Conservation (phyloP, 2,329 filamentous ascomycete species). For the Aspergillus awamori region DNA sequence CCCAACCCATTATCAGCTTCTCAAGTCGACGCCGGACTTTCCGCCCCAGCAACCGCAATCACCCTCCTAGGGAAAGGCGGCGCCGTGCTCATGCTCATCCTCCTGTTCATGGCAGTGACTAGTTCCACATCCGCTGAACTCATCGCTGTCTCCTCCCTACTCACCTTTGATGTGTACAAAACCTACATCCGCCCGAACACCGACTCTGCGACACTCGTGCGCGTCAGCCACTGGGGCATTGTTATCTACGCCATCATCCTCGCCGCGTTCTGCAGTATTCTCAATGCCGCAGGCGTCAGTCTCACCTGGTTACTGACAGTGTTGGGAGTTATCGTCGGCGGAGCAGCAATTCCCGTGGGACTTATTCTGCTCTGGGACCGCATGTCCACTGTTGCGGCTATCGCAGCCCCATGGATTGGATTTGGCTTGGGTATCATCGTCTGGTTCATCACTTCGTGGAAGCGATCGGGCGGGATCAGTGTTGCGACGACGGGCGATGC, state of each 20-base stretch:
- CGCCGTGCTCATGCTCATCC: conserved; percentile 36
- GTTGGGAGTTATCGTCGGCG: conserved; percentile 46
- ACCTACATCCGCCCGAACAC: conserved; percentile 52
- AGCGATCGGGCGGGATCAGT: conserved; percentile 38
- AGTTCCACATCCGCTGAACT: conserved; percentile 55
- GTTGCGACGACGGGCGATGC: conserved; percentile 42
- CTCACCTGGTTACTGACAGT: conserved; percentile 47
- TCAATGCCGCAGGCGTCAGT: conserved; percentile 42
- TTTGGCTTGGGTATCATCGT: conserved; percentile 36
- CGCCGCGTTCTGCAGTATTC: conserved; percentile 37
- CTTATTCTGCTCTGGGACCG: conserved; percentile 44
- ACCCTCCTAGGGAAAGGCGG: conserved; percentile 43
- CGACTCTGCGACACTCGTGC: conserved; percentile 51
- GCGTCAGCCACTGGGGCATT: conserved; percentile 55
- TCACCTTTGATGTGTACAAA: conserved; percentile 57
- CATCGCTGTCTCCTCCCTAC: conserved; percentile 55
- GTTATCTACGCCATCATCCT: conserved; percentile 53
- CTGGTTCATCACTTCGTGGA: conserved; percentile 44
- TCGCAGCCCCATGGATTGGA: conserved; percentile 41
- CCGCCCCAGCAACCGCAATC: conserved; percentile 38
- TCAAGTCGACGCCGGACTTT: conserved; percentile 38
- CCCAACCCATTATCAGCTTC: conserved; percentile 39
- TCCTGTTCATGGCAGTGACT: conserved; percentile 46
- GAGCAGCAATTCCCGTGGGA: conserved; percentile 42
- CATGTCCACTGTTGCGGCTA: conserved; percentile 43